Evolutionary conservation across 2,329 filamentous ascomycete genomes (phyloP).

Genomic region (Pseudogymnoascus sp.): DNA sequence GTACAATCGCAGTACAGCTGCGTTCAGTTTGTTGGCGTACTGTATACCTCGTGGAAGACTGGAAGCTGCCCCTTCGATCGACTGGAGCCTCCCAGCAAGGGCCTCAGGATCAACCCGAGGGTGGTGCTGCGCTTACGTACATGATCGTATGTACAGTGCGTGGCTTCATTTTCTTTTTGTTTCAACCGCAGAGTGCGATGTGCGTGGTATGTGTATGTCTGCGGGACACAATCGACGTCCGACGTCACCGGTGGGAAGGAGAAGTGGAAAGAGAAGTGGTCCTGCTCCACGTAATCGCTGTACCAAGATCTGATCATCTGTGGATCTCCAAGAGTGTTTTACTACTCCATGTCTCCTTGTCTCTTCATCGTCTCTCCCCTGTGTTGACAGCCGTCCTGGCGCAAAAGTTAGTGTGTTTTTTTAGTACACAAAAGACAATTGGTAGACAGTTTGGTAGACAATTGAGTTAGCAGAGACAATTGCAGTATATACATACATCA

Average conservation of each 20-base stretch:
- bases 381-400: not conserved
- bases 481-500: not conserved
- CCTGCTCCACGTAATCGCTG: not conserved
- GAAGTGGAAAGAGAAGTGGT: slow-evolving; percentile 7
- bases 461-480: not conserved
- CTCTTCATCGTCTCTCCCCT: not conserved
- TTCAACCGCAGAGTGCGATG: not conserved
- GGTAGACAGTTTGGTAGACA: not conserved
- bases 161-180: slow-evolving; percentile 1
- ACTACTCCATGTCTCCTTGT: not conserved
- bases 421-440: not conserved
- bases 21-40: not conserved
- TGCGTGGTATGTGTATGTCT: not conserved
- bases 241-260: not conserved
- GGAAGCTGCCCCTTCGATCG: not conserved
- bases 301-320: slow-evolving; percentile 7
- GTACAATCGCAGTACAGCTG: not conserved
- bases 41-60: not conserved
- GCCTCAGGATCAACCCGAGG: not conserved
- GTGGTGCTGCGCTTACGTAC: not conserved
- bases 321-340: not conserved
- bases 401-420: not conserved
- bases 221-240: not conserved
- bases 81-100: not conserved
- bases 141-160: not conserved